phyloP scores from a whole-genome alignment of 139 green algal species.

The Volvox africanus region DNA sequence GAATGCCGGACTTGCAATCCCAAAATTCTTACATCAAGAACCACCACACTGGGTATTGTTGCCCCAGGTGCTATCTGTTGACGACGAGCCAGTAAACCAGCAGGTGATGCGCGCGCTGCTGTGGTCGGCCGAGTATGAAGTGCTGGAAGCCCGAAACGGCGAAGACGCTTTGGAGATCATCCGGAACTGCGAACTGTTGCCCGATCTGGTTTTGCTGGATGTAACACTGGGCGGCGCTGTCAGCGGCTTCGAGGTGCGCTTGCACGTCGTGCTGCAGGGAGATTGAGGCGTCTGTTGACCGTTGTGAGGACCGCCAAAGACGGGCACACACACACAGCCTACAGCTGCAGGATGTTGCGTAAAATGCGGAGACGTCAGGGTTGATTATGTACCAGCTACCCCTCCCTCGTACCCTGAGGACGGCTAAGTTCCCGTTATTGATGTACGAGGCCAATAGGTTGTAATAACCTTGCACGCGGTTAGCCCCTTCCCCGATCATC shows the following conservation, averaged over 20 bases:
- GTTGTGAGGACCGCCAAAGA: no score
- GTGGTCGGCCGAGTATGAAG: conserved; percentile 54
- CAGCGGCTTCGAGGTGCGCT: conserved; percentile 59
- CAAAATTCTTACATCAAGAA: neutral
- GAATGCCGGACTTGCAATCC: neutral
- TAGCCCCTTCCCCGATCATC: no score
- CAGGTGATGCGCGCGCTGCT: conserved; percentile 73
- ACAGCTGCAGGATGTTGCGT: no score
- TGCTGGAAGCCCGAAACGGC: conserved; percentile 56
- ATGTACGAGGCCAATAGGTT: no score
- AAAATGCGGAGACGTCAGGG: no score
- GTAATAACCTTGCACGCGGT: no score
- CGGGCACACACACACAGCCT: no score
- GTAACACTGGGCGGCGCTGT: conserved; percentile 54
- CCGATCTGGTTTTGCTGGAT: conserved; percentile 64
- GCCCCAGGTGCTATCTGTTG: conserved; percentile 64
- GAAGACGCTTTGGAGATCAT: conserved; percentile 53
- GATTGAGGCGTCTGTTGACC: no score
- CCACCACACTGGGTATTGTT: neutral
- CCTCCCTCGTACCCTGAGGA: no score
- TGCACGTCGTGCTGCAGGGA: neutral
- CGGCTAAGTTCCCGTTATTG: no score
- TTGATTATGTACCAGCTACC: no score
- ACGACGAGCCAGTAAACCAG: conserved; percentile 75
- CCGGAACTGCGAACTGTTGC: conserved; percentile 18